Evolutionary conservation across 176 grass and related monocot genomes (phyloP).

Genomic region (Aegilops bicornis): DNA sequence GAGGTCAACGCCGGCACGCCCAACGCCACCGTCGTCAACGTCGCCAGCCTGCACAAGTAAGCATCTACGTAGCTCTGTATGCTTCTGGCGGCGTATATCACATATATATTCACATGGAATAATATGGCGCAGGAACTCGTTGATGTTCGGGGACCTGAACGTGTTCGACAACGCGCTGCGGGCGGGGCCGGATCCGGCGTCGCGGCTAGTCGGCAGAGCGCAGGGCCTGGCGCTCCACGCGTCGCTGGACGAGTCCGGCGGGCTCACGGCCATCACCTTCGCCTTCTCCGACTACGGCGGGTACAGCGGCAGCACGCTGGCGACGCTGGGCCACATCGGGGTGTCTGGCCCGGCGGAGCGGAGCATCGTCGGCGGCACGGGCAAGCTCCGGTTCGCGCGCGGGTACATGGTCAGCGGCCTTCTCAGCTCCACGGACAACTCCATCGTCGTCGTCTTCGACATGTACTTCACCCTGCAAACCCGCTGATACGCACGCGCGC

Average conservation of each 20-base stretch:
- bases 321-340: slow-evolving; percentile 32
- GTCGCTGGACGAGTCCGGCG: slow-evolving; percentile 36
- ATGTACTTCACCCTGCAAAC: slow-evolving; percentile 35
- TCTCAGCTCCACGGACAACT: slow-evolving; percentile 23
- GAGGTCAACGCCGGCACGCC: slow-evolving; percentile 41
- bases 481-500: not conserved
- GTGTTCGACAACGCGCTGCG: slow-evolving; percentile 54
- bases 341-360: slow-evolving; percentile 34
- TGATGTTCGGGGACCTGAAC: slow-evolving; percentile 51
- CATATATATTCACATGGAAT: not conserved
- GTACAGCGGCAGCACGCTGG: slow-evolving; percentile 53
- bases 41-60: slow-evolving; percentile 35
- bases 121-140: slow-evolving; percentile 20
- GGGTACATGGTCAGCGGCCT: slow-evolving; percentile 59
- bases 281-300: slow-evolving; percentile 47
- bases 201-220: slow-evolving; percentile 46
- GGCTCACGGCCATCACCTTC: slow-evolving; percentile 37
- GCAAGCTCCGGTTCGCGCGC: slow-evolving; percentile 57
- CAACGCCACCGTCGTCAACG: slow-evolving; percentile 43
- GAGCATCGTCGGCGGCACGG: slow-evolving; percentile 61
- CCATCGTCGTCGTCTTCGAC: slow-evolving; percentile 62
- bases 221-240: slow-evolving; percentile 53
- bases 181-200: slow-evolving; percentile 37
- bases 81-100: not conserved
- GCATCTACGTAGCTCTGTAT: not conserved